Evolutionary conservation across 345 rosid species (phyloP).

Genomic region (Arabis alpina): DNA sequence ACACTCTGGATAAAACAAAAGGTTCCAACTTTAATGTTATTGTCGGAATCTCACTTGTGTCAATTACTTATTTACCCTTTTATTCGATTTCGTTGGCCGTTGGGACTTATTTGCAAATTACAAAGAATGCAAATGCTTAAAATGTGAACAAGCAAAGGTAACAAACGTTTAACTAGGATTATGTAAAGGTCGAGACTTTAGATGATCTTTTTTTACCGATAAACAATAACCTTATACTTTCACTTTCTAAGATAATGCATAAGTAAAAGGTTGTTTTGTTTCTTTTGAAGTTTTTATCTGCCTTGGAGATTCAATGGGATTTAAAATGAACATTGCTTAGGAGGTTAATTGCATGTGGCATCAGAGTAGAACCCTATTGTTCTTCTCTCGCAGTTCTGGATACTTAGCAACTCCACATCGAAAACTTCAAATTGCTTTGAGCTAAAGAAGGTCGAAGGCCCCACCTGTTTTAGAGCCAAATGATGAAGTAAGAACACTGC

Average conservation of each 20-base stretch:
- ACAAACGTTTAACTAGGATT: neutral
- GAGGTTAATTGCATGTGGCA: conserved; percentile 71
- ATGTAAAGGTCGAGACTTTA: too few species aligned
- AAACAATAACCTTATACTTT: too few species aligned
- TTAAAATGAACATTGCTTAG: conserved; percentile 2
- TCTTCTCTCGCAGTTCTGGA: conserved; percentile 81
- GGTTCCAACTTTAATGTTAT: neutral
- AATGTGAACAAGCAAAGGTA: conserved; percentile 21
- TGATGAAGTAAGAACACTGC: conserved; percentile 12
- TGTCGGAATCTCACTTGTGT: too few species aligned
- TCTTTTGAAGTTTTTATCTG: too few species aligned
- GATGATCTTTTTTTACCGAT: too few species aligned
- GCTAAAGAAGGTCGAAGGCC: conserved; percentile 97
- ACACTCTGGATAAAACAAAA: neutral
- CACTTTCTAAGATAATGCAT: too few species aligned
- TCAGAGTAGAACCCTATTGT: conserved; percentile 95
- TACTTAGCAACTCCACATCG: conserved; percentile 76
- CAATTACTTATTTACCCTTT: conserved; percentile 8
- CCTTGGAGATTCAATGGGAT: too few species aligned
- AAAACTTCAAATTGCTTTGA: conserved; percentile 93
- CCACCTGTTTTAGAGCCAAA: conserved; percentile 59
- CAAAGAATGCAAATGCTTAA: conserved; percentile 8
- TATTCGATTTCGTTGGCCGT: neutral
- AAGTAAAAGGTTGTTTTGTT: too few species aligned
- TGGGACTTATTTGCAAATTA: too few species aligned